Conservation (phyloP, 2,329 filamentous ascomycete genomes). For the Rutstroemia sp. region DNA sequence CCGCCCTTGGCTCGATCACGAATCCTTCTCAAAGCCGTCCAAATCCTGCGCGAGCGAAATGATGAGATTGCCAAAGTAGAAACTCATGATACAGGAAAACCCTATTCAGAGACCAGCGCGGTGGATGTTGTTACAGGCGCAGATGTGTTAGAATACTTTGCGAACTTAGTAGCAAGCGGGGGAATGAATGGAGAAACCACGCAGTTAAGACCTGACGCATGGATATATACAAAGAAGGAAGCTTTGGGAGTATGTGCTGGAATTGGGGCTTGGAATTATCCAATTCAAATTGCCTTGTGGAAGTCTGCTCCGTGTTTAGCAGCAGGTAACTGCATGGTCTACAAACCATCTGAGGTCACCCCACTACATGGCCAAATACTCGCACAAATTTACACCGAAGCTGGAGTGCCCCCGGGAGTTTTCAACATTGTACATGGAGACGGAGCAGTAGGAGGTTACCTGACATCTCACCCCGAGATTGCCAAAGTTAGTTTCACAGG, state of each 20-base stretch:
- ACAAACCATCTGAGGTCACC: constrained; percentile 84
- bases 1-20: constrained; percentile 67
- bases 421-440: constrained; percentile 84
- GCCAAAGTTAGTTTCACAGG: constrained; percentile 88
- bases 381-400: constrained; percentile 69
- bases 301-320: constrained; percentile 81
- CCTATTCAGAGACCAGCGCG: constrained; percentile 74
- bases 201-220: constrained; percentile 66
- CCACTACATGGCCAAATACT: constrained; percentile 73
- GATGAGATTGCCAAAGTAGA: constrained; percentile 73
- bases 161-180: constrained; percentile 68
- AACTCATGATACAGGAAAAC: constrained; percentile 80
- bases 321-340: constrained; percentile 84
- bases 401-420: constrained; percentile 71
- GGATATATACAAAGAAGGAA: constrained; percentile 77
- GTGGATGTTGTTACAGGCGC: constrained; percentile 79
- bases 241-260: constrained; percentile 77
- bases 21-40: constrained; percentile 69
- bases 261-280: constrained; percentile 90
- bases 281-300: constrained; percentile 85
- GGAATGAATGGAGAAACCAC: constrained; percentile 76
- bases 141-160: constrained; percentile 82
- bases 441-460: constrained; percentile 67
- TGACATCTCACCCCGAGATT: constrained; percentile 64
- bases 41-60: constrained; percentile 66